Conservation (phyloP, 2,329 filamentous ascomycete genomes). For the Pseudogymnoascus sp. region DNA sequence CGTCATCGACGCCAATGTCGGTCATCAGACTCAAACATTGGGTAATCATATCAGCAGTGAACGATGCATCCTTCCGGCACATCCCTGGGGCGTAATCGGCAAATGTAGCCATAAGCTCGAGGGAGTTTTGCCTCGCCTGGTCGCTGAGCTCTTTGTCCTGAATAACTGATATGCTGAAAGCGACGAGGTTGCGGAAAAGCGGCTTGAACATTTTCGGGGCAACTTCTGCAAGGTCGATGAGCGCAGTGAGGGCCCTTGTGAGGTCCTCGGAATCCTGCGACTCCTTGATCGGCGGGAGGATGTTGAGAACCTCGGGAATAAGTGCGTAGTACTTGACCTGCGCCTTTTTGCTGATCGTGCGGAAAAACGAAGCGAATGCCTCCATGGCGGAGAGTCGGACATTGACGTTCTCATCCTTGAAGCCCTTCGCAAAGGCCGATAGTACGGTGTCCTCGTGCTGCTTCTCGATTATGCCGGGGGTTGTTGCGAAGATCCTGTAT, state of each 20-base stretch:
- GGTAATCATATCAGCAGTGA: slow-evolving; percentile 94
- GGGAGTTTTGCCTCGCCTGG: slow-evolving; percentile 82
- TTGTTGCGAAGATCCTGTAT: slow-evolving; percentile 91
- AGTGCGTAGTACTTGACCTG: slow-evolving; percentile 83
- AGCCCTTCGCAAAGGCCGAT: slow-evolving; percentile 81
- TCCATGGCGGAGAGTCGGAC: slow-evolving; percentile 93
- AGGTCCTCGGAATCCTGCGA: slow-evolving; percentile 84
- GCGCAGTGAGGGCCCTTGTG: slow-evolving; percentile 77
- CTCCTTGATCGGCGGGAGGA: slow-evolving; percentile 89
- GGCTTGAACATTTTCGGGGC: slow-evolving; percentile 96
- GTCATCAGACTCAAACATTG: slow-evolving; percentile 98
- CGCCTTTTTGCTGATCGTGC: slow-evolving; percentile 77
- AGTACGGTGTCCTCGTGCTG: slow-evolving; percentile 90
- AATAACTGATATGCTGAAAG: slow-evolving; percentile 88
- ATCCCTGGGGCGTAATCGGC: slow-evolving; percentile 89
- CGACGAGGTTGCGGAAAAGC: slow-evolving; percentile 86
- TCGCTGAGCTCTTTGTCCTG: slow-evolving; percentile 93
- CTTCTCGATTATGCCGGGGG: slow-evolving; percentile 90
- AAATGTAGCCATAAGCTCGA: slow-evolving; percentile 97
- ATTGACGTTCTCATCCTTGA: slow-evolving; percentile 66
- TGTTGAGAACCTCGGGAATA: slow-evolving; percentile 86
- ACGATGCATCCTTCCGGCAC: slow-evolving; percentile 89
- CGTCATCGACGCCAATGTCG: slow-evolving; percentile 87
- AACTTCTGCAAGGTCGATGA: slow-evolving; percentile 92
- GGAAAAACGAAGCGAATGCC: slow-evolving; percentile 93